Evolutionary conservation across 768 basidiomycete species (phyloP).

Genomic region (Tulasnella sp.): DNA sequence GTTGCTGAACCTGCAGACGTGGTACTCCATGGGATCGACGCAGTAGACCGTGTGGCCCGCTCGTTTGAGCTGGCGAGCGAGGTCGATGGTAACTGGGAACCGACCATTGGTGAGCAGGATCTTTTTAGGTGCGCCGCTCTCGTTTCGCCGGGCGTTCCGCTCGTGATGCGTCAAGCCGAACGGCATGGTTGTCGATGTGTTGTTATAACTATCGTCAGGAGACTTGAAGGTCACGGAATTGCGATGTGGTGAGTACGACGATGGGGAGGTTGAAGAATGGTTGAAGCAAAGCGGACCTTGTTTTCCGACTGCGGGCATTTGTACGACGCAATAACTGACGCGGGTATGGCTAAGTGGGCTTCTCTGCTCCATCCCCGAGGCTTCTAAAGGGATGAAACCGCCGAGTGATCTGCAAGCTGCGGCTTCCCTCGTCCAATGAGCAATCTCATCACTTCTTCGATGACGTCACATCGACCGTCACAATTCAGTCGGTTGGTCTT

Average conservation of each 20-base stretch:
- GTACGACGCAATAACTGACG: neutral
- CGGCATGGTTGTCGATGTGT: neutral
- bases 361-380: no score
- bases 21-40: constrained; percentile 12
- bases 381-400: neutral
- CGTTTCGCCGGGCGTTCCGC: neutral
- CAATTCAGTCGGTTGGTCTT: no score
- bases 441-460: neutral
- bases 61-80: constrained; percentile 7
- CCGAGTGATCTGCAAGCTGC: neutral
- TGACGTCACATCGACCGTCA: neutral
- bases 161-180: neutral
- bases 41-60: constrained; percentile 2
- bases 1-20: constrained; percentile 13
- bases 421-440: neutral
- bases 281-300: neutral
- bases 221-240: neutral
- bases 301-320: neutral
- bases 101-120: constrained; percentile 13
- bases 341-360: neutral
- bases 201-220: neutral
- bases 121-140: neutral
- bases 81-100: constrained; percentile 10
- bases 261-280: neutral
- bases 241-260: neutral